Evolutionary conservation across 306 rosid species (phyloP).

Genomic region (Parietaria judaica): DNA sequence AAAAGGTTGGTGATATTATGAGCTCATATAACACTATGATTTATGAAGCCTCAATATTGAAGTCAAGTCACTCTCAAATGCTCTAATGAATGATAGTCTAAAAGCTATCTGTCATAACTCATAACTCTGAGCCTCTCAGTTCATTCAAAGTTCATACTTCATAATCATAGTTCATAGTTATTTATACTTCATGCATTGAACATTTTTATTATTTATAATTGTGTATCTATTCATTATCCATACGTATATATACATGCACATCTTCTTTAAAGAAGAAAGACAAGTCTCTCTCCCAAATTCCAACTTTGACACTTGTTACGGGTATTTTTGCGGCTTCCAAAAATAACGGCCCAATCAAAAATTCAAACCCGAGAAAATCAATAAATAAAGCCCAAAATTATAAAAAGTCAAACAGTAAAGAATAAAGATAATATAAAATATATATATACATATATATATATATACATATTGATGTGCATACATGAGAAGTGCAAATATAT

Average conservation of each 20-base stretch:
- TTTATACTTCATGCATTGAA: too few species aligned
- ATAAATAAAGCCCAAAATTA: too few species aligned
- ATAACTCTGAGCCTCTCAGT: background rate
- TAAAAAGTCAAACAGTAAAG: too few species aligned
- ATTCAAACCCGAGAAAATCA: too few species aligned
- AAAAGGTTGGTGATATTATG: background rate
- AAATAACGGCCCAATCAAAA: too few species aligned
- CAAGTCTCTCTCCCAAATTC: conserved; percentile 3
- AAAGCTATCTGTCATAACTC: conserved; percentile 4
- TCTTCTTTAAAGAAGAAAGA: conserved; percentile 1
- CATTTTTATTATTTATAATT: background rate
- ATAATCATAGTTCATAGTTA: too few species aligned
- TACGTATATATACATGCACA: background rate
- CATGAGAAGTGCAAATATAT: too few species aligned
- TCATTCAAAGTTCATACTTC: too few species aligned
- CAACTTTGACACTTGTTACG: background rate
- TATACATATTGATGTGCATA: too few species aligned
- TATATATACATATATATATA: too few species aligned
- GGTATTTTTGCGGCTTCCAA: too few species aligned
- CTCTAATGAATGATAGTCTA: background rate
- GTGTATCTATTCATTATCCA: background rate
- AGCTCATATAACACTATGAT: background rate
- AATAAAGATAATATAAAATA: too few species aligned
- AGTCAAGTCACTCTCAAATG: conserved; percentile 13
- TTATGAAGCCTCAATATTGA: background rate